Percentiles rank a stretch among this genome's conserved stretches.
Evolutionary conservation across 2,329 filamentous ascomycete genomes (phyloP).

Genomic region (Gnomoniopsis sp.): DNA sequence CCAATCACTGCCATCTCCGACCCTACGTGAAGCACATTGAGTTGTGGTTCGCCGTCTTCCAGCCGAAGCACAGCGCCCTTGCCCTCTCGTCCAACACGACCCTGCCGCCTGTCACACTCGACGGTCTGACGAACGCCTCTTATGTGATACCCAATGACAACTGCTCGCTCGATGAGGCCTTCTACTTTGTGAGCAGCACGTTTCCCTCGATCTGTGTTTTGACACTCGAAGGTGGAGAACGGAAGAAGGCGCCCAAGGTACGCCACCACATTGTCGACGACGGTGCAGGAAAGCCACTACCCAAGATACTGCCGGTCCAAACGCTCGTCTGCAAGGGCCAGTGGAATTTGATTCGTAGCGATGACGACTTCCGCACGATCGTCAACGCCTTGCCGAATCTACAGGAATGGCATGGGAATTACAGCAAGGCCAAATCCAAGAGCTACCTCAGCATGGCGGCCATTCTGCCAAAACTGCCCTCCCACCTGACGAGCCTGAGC

Average conservation of each 20-base stretch:
- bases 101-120: constrained; percentile 50
- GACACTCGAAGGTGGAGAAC: constrained; percentile 73
- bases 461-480: constrained; percentile 56
- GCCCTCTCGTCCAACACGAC: constrained; percentile 40
- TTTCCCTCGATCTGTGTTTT: constrained; percentile 63
- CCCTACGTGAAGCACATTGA: constrained; percentile 69
- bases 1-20: constrained; percentile 54
- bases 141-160: constrained; percentile 63
- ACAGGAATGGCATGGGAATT: constrained; percentile 59
- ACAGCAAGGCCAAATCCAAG: constrained; percentile 71
- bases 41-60: constrained; percentile 74
- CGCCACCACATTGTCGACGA: constrained; percentile 43
- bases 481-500: constrained; percentile 58
- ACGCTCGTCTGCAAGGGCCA: constrained; percentile 72
- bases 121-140: constrained; percentile 53
- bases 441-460: constrained; percentile 67
- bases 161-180: constrained; percentile 67
- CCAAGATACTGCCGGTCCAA: constrained; percentile 50
- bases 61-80: constrained; percentile 47
- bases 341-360: constrained; percentile 69
- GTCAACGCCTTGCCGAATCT: constrained; percentile 62
- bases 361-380: constrained; percentile 61
- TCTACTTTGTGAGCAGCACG: constrained; percentile 56
- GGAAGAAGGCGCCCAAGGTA: constrained; percentile 71
- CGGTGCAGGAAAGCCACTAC: constrained; percentile 21